A percentile compares a stretch with the other conserved stretches of the same genome.
These are phyloP conservation scores for Aspergillus unguis DNA, from an alignment of 2,329 filamentous ascomycete species.

Conservation along the genomic window DNA sequence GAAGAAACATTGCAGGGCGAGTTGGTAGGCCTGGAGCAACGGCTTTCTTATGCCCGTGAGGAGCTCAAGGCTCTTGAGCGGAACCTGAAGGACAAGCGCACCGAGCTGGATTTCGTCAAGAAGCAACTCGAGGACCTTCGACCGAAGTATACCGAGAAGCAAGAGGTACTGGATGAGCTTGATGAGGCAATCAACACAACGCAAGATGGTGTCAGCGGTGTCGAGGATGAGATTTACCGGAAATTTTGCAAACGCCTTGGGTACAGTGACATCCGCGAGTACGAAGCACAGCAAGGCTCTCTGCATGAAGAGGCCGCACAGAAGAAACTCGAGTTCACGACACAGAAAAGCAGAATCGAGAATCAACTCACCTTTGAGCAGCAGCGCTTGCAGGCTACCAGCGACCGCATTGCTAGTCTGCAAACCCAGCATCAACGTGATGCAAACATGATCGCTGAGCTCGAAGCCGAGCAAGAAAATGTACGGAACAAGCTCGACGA, in stretches of 20 bases:
- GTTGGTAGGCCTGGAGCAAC: slow-evolving; percentile 73
- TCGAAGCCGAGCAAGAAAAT: slow-evolving; percentile 68
- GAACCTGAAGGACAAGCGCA: slow-evolving; percentile 80
- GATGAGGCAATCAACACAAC: slow-evolving; percentile 55
- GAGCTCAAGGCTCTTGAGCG: slow-evolving; percentile 76
- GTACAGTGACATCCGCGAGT: slow-evolving; percentile 85
- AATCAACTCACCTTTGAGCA: slow-evolving; percentile 63
- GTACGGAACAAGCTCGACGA: slow-evolving; percentile 71
- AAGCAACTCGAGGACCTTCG: slow-evolving; percentile 70
- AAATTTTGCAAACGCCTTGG: slow-evolving; percentile 83
- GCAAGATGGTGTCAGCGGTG: slow-evolving; percentile 66
- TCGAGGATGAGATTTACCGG: slow-evolving; percentile 85
- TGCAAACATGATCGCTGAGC: slow-evolving; percentile 64
- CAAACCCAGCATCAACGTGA: slow-evolving; percentile 65
- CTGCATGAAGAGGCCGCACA: slow-evolving; percentile 85
- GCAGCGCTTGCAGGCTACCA: slow-evolving; percentile 67
- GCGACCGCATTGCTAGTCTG: slow-evolving; percentile 65
- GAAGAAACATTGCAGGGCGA: slow-evolving; percentile 81
- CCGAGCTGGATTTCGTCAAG: slow-evolving; percentile 71
- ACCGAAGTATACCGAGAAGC: slow-evolving; percentile 73
- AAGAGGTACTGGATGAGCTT: slow-evolving; percentile 63
- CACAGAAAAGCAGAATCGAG: slow-evolving; percentile 65
- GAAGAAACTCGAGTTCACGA: slow-evolving; percentile 80
- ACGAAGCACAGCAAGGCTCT: slow-evolving; percentile 88
- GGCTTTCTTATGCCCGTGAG: slow-evolving; percentile 65